phyloP scores from a whole-genome alignment of 1,139 yeast genomes.

The Suhomyces anneliseae region DNA sequence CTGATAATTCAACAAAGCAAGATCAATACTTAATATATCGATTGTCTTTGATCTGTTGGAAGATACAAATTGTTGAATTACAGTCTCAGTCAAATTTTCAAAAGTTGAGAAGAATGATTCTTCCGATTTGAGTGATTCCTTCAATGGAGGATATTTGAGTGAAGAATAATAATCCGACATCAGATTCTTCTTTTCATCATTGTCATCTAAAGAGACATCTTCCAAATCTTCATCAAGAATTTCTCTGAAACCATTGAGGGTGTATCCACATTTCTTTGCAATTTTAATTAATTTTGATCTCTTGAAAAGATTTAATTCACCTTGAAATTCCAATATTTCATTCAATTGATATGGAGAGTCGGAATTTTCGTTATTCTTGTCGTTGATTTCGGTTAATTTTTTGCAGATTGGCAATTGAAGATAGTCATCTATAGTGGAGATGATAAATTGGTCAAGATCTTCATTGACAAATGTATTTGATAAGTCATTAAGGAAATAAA shows the following conservation, averaged over 20 bases:
- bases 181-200: slow-evolving; percentile 1
- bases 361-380: slow-evolving; percentile 12
- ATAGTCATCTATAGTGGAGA: slow-evolving; percentile 31
- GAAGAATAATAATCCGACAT: not conserved
- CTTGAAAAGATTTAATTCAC: slow-evolving; percentile 46
- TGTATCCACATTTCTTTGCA: slow-evolving; percentile 34
- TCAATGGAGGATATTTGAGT: slow-evolving; percentile 18
- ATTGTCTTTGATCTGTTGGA: slow-evolving; percentile 61
- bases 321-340: slow-evolving; percentile 44
- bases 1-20: slow-evolving; percentile 70
- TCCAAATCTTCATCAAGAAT: slow-evolving; percentile 31
- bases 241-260: slow-evolving; percentile 38
- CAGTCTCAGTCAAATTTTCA: slow-evolving; percentile 41
- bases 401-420: slow-evolving; percentile 29
- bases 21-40: slow-evolving; percentile 76
- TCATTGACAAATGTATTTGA: slow-evolving; percentile 19
- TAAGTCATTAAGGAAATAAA: slow-evolving; percentile 42
- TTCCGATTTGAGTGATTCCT: slow-evolving; percentile 16
- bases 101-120: slow-evolving; percentile 23
- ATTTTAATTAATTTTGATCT: slow-evolving; percentile 42
- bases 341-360: slow-evolving; percentile 20
- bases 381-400: slow-evolving; percentile 20
- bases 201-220: slow-evolving; percentile 22
- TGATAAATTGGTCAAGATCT: slow-evolving; percentile 30
- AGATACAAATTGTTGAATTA: slow-evolving; percentile 47